A percentile compares a stretch with the other conserved stretches of the same genome.
Conservation (phyloP, 495 filamentous ascomycete genomes). For the Trichoderma reesei region DNA sequence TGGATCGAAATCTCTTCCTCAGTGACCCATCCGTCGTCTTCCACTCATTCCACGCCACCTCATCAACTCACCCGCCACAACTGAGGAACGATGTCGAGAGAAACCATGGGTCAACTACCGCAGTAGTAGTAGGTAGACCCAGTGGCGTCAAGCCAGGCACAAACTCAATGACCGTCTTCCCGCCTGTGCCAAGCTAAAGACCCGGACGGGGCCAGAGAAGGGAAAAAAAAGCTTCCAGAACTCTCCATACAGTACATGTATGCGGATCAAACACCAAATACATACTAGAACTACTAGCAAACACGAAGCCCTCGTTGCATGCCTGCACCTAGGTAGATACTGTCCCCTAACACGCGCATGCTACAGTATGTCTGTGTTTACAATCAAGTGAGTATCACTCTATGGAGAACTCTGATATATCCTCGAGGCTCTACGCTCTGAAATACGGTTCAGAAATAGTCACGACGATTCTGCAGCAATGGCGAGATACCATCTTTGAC, state of each 20-base stretch:
- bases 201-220: too few relatives aligned
- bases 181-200: background rate
- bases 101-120: background rate
- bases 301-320: too few relatives aligned
- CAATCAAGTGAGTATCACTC: too few relatives aligned
- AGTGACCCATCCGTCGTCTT: background rate
- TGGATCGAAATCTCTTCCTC: background rate
- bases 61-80: background rate
- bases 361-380: too few relatives aligned
- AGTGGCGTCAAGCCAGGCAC: background rate
- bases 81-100: too few relatives aligned
- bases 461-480: background rate
- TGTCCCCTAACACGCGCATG: too few relatives aligned
- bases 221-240: background rate
- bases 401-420: too few relatives aligned
- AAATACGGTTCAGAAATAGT: background rate
- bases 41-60: background rate
- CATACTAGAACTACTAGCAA: too few relatives aligned
- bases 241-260: background rate
- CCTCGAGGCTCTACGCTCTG: too few relatives aligned
- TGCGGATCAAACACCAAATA: background rate
- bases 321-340: too few relatives aligned
- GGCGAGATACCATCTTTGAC: background rate
- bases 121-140: too few relatives aligned
- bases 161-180: background rate